Percentiles rank a stretch among this genome's conserved stretches.
Evolutionary conservation across 148 eudicot species (phyloP).

Genomic region (Arbutus unedo): DNA sequence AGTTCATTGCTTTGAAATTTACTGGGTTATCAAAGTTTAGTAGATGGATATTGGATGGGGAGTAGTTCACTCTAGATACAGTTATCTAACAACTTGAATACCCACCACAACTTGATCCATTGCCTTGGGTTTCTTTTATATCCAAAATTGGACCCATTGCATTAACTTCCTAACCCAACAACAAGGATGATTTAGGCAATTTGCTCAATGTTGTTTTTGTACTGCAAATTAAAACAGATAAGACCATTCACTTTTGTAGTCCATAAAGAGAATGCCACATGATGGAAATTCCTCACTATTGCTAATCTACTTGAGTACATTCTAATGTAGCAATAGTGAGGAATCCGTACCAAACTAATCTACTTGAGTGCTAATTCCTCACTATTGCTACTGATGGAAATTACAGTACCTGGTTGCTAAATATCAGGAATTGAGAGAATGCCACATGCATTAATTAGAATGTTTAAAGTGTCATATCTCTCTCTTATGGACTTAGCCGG

Average conservation of each 20-base stretch:
- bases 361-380: no score
- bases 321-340: no score
- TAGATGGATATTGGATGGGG: no score
- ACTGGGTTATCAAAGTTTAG: no score
- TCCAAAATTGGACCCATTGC: slow-evolving; percentile 88
- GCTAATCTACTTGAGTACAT: no score
- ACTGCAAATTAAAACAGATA: slow-evolving; percentile 24
- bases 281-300: neutral
- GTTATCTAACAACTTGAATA: no score
- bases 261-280: no score
- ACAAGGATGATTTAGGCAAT: slow-evolving; percentile 63
- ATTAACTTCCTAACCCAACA: slow-evolving; percentile 84
- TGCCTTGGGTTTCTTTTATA: no score
- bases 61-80: no score
- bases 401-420: slow-evolving; percentile 76
- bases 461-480: slow-evolving; percentile 69
- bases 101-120: no score
- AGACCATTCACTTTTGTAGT: slow-evolving; percentile 1
- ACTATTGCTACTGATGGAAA: neutral
- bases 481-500: slow-evolving; percentile 53
- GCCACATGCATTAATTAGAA: slow-evolving; percentile 82
- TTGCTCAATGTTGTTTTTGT: slow-evolving; percentile 85
- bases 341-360: no score
- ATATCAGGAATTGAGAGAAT: slow-evolving; percentile 77
- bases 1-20: no score